Evolutionary conservation across 495 filamentous ascomycete species (phyloP).

Genomic region (Aspergillus kassunensis): DNA sequence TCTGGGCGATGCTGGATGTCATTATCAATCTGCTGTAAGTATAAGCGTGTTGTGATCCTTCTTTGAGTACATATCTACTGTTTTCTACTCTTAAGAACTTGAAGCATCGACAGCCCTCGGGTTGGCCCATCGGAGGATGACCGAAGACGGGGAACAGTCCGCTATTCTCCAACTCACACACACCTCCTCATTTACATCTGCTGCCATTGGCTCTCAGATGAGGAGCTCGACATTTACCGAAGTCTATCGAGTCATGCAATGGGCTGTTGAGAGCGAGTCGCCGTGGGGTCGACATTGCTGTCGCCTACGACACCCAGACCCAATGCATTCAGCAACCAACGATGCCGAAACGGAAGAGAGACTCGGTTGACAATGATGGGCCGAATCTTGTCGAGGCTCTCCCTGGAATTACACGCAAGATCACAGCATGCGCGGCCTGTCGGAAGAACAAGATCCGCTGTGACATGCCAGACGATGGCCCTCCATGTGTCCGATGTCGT

Average conservation of each 20-base stretch:
- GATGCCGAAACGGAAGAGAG: slow-evolving; percentile 5
- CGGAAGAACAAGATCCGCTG: slow-evolving; percentile 48
- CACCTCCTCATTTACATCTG: background rate
- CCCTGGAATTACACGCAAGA: slow-evolving; percentile 41
- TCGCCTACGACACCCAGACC: background rate
- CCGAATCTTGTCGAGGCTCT: slow-evolving; percentile 16
- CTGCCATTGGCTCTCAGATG: background rate
- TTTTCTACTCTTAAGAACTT: too few relatives aligned
- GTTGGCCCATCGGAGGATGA: background rate
- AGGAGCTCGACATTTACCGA: background rate
- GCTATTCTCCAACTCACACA: background rate
- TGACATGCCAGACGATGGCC: slow-evolving; percentile 34
- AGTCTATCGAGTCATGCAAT: background rate
- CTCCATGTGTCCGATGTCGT: slow-evolving; percentile 38
- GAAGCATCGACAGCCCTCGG: too few relatives aligned
- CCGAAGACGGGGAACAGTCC: background rate
- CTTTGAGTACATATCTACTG: too few relatives aligned
- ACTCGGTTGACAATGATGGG: background rate
- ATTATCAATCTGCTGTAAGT: slow-evolving; percentile 2
- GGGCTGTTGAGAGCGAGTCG: background rate
- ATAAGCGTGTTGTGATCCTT: background rate
- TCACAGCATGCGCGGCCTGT: slow-evolving; percentile 44
- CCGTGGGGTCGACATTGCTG: background rate
- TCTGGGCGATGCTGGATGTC: slow-evolving; percentile 21
- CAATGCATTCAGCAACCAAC: background rate